Evolutionary conservation across 148 eudicot species (phyloP), one percentile per base, ranked within the genome.

Genomic region (Camellia lanceoleosa): DNA sequence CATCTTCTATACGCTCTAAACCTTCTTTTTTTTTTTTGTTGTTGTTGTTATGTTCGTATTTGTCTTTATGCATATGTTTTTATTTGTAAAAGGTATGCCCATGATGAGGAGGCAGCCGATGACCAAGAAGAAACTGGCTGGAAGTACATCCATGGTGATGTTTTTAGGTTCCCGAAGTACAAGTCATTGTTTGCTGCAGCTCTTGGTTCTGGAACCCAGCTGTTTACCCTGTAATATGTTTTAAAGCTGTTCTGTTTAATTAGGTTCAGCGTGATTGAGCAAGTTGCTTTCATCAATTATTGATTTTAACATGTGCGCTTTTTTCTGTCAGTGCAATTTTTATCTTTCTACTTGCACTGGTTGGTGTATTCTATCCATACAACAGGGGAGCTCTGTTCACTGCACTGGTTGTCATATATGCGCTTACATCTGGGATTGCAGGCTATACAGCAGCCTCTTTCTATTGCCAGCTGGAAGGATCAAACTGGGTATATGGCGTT

Each of bases 101-200:
- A 89, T 77, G 96, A 89, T 73, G 93, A 92, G 83, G 93, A 90
- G 86, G 42, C 92, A 60, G 93, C 89, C 66, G 96, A 92, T 75
- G 93, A 92, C 68, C 96, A 92, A 86, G 93, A 90, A 84, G 96
- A 92, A 87, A 85, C 92, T 74, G 92, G 96, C 51, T 92, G 96
- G 96, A 92, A 90, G 70, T 90, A 89, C 70, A 90, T 92, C 30
- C 96, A 92, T 78, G 92, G 96, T 62, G 93, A 92, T 77, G 96
- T 90, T 41, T 92, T 92, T 79, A 87, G 93, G 87, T 92, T 81
- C 72, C 96, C 96, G 0, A 87, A 89, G 78, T 82, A 84, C 87
- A 88, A 90, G 81, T 90, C 96, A 0, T 44, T 92, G 67, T 85
- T 92, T 67, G 89, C 96, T 80, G 96, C 96, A 42, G 85, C 91